phyloP scores from a whole-genome alignment of 345 rosid species.

The Toxicodendron radicans region DNA sequence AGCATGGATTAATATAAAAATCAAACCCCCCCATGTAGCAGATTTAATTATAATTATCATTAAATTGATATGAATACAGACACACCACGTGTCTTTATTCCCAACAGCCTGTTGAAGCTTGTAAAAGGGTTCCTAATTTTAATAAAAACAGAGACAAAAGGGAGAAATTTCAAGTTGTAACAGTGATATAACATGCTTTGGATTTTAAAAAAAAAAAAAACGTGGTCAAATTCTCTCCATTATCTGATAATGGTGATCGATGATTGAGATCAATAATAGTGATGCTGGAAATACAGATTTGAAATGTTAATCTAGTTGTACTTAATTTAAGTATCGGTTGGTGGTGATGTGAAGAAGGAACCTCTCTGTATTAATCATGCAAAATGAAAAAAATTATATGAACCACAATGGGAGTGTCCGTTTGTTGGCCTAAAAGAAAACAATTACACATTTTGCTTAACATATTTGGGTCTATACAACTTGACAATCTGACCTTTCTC shows the following conservation, averaged over 20 bases:
- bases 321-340: background rate
- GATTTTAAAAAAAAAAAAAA: background rate
- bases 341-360: background rate
- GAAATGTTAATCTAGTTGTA: no score
- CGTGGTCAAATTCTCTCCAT: constrained; percentile 15
- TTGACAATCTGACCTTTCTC: no score
- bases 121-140: constrained; percentile 20
- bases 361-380: constrained; percentile 4
- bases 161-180: constrained; percentile 19
- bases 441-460: background rate
- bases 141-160: constrained; percentile 10
- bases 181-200: constrained; percentile 33
- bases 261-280: background rate
- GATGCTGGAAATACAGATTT: constrained; percentile 13
- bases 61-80: constrained; percentile 13
- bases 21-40: background rate
- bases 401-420: background rate
- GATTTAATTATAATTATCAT: background rate
- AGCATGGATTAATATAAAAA: background rate
- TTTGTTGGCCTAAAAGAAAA: background rate
- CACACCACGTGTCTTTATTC: constrained; percentile 52
- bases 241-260: constrained; percentile 13
- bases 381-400: background rate
- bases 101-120: constrained; percentile 44
- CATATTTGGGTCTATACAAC: no score